Evolutionary conservation across 106 monocot species (phyloP).

Genomic region (Agapanthus africanus): DNA sequence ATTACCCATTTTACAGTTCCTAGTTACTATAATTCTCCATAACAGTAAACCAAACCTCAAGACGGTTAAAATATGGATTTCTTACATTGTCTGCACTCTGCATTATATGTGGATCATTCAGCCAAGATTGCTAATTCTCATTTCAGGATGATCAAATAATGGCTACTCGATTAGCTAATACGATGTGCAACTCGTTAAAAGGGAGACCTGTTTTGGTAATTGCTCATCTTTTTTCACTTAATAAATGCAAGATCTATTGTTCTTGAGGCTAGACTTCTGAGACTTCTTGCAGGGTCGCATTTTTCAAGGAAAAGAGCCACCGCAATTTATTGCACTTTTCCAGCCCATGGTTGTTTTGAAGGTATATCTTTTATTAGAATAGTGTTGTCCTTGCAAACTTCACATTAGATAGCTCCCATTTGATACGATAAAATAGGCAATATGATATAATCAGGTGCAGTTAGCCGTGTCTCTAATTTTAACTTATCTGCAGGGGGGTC

Average conservation of each 20-base stretch:
- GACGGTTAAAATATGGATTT: not conserved
- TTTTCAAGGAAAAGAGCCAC: conserved; percentile 89
- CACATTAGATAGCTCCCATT: not conserved
- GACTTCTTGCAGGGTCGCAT: conserved; percentile 64
- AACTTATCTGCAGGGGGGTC: conserved; percentile 58
- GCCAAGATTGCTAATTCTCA: not conserved
- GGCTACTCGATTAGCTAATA: conserved; percentile 71
- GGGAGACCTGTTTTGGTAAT: conserved; percentile 81
- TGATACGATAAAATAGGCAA: not conserved
- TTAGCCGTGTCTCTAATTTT: too few species aligned
- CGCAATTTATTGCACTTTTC: conserved; percentile 90
- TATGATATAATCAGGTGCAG: too few species aligned
- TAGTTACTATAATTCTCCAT: not conserved
- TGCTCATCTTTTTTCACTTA: not conserved
- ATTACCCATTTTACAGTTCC: too few species aligned
- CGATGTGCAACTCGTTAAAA: conserved; percentile 84
- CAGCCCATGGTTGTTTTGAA: conserved; percentile 94
- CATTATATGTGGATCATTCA: not conserved
- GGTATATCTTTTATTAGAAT: conserved; percentile 30
- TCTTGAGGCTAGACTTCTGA: not conserved
- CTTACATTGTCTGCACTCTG: not conserved
- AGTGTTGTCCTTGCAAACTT: not conserved
- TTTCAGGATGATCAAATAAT: conserved; percentile 78
- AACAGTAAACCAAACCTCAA: not conserved
- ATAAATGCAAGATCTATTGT: not conserved